Percentiles rank a stretch among this genome's conserved stretches.
These are phyloP conservation scores for Backusella sp. DNA, from an alignment of 192 early-diverging fungal genomes.

Conservation along the genomic window DNA sequence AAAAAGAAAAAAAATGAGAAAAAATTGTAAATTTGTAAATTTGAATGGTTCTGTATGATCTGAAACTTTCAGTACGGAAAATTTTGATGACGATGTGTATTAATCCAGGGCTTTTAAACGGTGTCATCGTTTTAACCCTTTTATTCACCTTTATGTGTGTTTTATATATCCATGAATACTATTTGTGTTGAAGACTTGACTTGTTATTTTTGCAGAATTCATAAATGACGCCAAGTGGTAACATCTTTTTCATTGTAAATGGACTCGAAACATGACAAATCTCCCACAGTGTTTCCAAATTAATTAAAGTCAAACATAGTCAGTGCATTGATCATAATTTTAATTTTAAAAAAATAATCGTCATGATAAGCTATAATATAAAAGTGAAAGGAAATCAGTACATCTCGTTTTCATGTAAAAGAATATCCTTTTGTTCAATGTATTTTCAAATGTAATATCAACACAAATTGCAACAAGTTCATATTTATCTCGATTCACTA, in stretches of 20 bases:
- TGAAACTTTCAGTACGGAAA: neutral
- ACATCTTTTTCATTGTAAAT: neutral
- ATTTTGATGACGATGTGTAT: neutral
- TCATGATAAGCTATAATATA: too few species aligned
- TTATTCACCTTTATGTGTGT: neutral
- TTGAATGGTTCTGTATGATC: conserved; percentile 1
- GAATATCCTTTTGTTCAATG: neutral
- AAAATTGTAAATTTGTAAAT: neutral
- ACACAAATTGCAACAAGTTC: neutral
- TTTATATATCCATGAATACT: neutral
- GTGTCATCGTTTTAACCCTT: neutral
- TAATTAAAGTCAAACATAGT: neutral
- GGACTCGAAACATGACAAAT: neutral
- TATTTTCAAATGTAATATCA: neutral
- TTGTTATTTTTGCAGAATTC: neutral
- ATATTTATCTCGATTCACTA: neutral
- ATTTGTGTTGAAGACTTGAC: neutral
- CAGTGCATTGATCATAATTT: neutral
- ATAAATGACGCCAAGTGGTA: neutral
- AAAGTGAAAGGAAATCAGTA: neutral
- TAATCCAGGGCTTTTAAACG: neutral
- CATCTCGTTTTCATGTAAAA: neutral
- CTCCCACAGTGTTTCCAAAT: neutral
- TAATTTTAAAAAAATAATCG: neutral
- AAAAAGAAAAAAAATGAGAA: neutral